These are phyloP conservation scores for Lablab purpureus DNA, from an alignment of 306 rosid species.

Conservation along the genomic window DNA sequence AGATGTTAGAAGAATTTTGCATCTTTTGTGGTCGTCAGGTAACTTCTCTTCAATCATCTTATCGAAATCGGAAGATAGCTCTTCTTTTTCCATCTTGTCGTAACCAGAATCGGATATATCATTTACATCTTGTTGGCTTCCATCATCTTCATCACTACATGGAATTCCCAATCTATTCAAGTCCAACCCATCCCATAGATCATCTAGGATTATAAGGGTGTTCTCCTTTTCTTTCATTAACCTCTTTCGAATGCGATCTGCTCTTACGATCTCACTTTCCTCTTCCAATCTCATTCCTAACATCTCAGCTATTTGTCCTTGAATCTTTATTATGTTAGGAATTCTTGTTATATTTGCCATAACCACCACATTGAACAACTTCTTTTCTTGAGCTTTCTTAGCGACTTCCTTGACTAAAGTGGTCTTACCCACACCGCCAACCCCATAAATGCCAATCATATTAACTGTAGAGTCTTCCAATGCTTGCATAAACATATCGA, in stretches of 20 bases:
- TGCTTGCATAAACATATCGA: conserved; percentile 10
- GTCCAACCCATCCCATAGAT: conserved; percentile 21
- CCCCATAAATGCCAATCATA: conserved; percentile 31
- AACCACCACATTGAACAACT: conserved; percentile 23
- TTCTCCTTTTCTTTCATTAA: conserved; percentile 21
- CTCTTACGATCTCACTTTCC: conserved; percentile 23
- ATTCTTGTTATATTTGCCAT: conserved; percentile 14
- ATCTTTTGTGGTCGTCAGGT: neutral
- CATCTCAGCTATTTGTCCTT: conserved; percentile 26
- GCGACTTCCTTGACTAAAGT: conserved; percentile 35
- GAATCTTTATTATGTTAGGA: conserved; percentile 10
- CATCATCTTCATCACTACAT: neutral
- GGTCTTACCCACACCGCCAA: conserved; percentile 40
- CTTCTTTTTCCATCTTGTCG: neutral
- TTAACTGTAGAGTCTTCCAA: conserved; percentile 36
- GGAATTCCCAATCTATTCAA: conserved; percentile 18
- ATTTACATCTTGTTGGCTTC: neutral
- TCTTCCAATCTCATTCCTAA: conserved; percentile 32
- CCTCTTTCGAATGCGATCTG: conserved; percentile 21
- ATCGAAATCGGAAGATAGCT: neutral
- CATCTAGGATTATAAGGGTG: conserved; percentile 21
- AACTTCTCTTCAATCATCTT: neutral
- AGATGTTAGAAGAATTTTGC: conserved; percentile 33
- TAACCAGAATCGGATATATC: neutral
- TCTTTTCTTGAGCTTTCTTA: conserved; percentile 3